Percentiles rank a stretch among this genome's conserved stretches.
These are phyloP conservation scores for Brassica cretica DNA, from an alignment of 345 rosid genomes.

Conservation along the genomic window DNA sequence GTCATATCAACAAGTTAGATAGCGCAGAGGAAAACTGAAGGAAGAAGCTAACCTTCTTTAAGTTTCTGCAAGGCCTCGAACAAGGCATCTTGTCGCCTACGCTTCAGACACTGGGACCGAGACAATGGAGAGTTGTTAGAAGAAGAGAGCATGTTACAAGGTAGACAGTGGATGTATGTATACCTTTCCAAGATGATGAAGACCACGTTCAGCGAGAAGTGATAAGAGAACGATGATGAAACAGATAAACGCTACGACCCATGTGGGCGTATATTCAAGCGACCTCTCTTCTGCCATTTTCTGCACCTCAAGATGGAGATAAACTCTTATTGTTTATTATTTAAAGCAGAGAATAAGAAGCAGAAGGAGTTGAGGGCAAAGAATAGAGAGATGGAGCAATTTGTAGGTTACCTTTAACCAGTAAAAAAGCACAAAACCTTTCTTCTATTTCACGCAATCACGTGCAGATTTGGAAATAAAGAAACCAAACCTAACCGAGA, in stretches of 20 bases:
- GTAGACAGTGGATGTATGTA: background rate
- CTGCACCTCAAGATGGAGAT: constrained; percentile 21
- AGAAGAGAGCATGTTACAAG: background rate
- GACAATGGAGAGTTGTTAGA: background rate
- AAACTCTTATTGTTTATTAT: constrained; percentile 17
- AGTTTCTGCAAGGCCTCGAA: constrained; percentile 78
- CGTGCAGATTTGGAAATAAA: too few relatives aligned
- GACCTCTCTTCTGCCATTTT: constrained; percentile 43
- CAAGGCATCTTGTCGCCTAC: constrained; percentile 52
- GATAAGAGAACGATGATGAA: constrained; percentile 67
- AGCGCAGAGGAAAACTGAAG: background rate
- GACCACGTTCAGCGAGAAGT: constrained; percentile 67
- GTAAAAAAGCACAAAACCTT: constrained; percentile 13
- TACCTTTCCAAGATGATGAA: constrained; percentile 81
- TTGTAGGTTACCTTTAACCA: constrained; percentile 13
- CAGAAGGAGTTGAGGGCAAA: constrained; percentile 21
- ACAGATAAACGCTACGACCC: constrained; percentile 81
- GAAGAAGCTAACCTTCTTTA: constrained; percentile 62
- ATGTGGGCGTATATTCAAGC: constrained; percentile 71
- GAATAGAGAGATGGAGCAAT: constrained; percentile 30
- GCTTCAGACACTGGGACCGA: constrained; percentile 55
- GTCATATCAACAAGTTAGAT: constrained; percentile 34
- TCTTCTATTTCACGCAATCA: constrained; percentile 16
- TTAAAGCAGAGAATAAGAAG: constrained; percentile 32
- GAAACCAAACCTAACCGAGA: too few relatives aligned